Evolutionary conservation across 495 filamentous ascomycete genomes (phyloP).

Genomic region (Talaromyces wortmannii): DNA sequence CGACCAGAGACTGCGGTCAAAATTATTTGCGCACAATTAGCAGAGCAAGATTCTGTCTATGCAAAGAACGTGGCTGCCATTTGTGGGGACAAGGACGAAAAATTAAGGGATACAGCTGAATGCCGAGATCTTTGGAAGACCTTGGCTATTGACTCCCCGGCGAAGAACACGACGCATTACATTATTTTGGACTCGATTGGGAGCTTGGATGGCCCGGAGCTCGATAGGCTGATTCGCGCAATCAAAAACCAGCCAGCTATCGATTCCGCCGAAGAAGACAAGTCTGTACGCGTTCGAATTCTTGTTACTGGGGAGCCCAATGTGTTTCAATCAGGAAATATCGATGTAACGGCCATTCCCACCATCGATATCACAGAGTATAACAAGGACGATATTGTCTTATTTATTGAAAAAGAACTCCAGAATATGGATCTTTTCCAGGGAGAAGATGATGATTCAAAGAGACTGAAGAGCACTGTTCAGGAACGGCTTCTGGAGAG

Average conservation of each 20-base stretch:
- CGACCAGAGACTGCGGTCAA: slow-evolving; percentile 15
- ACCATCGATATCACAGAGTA: slow-evolving; percentile 5
- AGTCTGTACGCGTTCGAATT: not conserved
- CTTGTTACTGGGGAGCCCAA: slow-evolving; percentile 3
- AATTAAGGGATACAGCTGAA: slow-evolving; percentile 11
- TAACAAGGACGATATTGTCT: slow-evolving; percentile 2
- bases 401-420: slow-evolving; percentile 7
- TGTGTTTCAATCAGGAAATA: not conserved
- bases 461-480: not conserved
- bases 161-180: slow-evolving; percentile 10
- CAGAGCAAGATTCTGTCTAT: slow-evolving; percentile 14
- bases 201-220: slow-evolving; percentile 2
- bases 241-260: not conserved
- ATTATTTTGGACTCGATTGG: slow-evolving; percentile 14
- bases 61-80: slow-evolving; percentile 9
- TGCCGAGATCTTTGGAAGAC: slow-evolving; percentile 15
- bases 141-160: slow-evolving; percentile 12
- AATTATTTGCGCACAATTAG: slow-evolving; percentile 13
- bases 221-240: not conserved
- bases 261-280: not conserved
- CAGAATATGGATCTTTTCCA: slow-evolving; percentile 5
- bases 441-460: slow-evolving; percentile 5
- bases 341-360: not conserved
- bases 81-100: slow-evolving; percentile 9
- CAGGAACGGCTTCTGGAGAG: slow-evolving; percentile 4